A percentile compares a stretch with the other conserved stretches of the same genome.
These are phyloP conservation scores for Coleophoma cylindrospora DNA, from an alignment of 2,329 filamentous ascomycete genomes.

Conservation along the genomic window DNA sequence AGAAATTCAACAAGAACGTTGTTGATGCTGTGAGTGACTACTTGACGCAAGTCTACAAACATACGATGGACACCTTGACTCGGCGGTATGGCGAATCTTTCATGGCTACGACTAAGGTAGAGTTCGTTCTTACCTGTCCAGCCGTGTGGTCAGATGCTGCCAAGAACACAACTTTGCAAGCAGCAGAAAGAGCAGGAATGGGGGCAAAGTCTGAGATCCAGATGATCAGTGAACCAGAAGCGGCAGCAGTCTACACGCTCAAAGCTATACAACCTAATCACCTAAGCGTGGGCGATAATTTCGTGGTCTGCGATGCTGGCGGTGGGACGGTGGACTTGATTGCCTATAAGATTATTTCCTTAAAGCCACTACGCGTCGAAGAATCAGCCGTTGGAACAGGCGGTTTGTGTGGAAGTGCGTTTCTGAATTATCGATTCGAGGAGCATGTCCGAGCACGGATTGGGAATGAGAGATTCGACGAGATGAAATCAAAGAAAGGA, in stretches of 20 bases:
- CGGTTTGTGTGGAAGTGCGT: slow-evolving; percentile 71
- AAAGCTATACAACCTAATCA: slow-evolving; percentile 76
- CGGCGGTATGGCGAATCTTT: slow-evolving; percentile 73
- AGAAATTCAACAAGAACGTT: slow-evolving; percentile 69
- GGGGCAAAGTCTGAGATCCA: slow-evolving; percentile 64
- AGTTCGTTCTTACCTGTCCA: slow-evolving; percentile 77
- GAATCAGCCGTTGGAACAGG: slow-evolving; percentile 78
- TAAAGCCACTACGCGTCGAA: slow-evolving; percentile 67
- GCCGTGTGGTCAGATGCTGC: slow-evolving; percentile 82
- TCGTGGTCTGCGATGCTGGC: slow-evolving; percentile 51
- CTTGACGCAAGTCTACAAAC: slow-evolving; percentile 67
- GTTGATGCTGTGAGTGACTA: slow-evolving; percentile 78
- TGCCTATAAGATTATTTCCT: slow-evolving; percentile 73
- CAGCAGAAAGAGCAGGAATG: slow-evolving; percentile 75
- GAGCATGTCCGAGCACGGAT: slow-evolving; percentile 67
- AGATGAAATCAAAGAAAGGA: slow-evolving; percentile 72
- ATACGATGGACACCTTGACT: slow-evolving; percentile 74
- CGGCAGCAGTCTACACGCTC: slow-evolving; percentile 73
- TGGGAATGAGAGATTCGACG: slow-evolving; percentile 61
- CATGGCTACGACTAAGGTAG: slow-evolving; percentile 69
- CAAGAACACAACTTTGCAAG: slow-evolving; percentile 77
- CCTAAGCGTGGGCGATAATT: slow-evolving; percentile 59
- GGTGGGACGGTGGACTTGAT: slow-evolving; percentile 69
- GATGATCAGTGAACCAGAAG: slow-evolving; percentile 78
- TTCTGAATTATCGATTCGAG: slow-evolving; percentile 77